A percentile compares a stretch with the other conserved stretches of the same genome.
phyloP scores from a whole-genome alignment of 495 filamentous ascomycete genomes.

The Sphaerosporella brunnea region DNA sequence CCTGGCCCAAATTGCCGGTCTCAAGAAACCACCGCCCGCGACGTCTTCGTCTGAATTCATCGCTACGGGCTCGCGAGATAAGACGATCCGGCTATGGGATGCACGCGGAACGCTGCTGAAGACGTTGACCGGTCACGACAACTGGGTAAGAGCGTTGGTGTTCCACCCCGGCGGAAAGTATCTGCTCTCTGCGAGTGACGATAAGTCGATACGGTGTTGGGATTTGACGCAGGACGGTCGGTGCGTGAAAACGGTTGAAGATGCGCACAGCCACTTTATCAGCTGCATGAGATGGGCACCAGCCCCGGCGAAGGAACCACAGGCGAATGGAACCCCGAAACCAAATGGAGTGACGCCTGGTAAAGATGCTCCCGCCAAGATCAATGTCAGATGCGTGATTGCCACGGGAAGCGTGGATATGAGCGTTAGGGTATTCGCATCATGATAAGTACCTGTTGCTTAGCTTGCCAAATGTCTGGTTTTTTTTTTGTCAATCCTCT shows the following conservation, averaged over 20 bases:
- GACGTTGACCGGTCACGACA: conserved; percentile 80
- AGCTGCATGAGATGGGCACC: conserved; percentile 88
- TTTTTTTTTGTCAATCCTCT: too few relatives aligned
- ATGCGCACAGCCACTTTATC: conserved; percentile 75
- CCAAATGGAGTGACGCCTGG: conserved; percentile 38
- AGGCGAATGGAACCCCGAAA: conserved; percentile 34
- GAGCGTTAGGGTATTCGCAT: conserved; percentile 43
- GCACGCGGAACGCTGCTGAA: conserved; percentile 70
- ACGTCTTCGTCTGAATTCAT: conserved; percentile 72
- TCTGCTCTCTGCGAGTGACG: conserved; percentile 66
- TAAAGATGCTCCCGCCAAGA: conserved; percentile 29
- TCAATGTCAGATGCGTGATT: conserved; percentile 42
- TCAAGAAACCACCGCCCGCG: conserved; percentile 60
- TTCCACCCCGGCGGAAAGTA: conserved; percentile 95
- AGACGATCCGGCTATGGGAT: conserved; percentile 84
- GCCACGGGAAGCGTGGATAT: conserved; percentile 46
- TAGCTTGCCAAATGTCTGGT: too few relatives aligned
- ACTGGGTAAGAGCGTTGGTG: conserved; percentile 75
- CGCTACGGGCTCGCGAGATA: conserved; percentile 80
- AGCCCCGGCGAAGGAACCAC: conserved; percentile 42
- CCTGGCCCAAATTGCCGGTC: conserved; percentile 61
- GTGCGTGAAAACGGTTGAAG: conserved; percentile 64
- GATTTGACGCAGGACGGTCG: conserved; percentile 80
- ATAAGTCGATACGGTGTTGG: conserved; percentile 90
- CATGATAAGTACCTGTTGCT: too few relatives aligned